Evolutionary conservation across 2,329 filamentous ascomycete genomes (phyloP).

Genomic region (Trichoderma aggressivum): DNA sequence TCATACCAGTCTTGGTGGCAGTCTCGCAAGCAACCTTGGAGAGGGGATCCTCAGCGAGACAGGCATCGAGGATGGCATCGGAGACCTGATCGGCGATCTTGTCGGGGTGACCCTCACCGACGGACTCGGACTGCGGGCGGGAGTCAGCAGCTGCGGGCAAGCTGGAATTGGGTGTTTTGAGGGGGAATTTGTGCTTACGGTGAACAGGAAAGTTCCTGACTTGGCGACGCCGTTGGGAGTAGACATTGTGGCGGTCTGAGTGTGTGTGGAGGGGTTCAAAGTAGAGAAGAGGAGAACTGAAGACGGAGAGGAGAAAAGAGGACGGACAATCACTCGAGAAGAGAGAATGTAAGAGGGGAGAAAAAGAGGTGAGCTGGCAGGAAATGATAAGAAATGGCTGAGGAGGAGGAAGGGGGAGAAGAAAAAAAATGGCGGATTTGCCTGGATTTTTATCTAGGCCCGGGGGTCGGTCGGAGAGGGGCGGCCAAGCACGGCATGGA

Average conservation of each 20-base stretch:
- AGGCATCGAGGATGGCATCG: constrained; percentile 97
- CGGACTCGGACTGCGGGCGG: constrained; percentile 70
- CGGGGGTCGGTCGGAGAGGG: constrained; percentile 7
- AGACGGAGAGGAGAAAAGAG: not conserved
- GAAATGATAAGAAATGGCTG: not conserved
- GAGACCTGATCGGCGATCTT: constrained; percentile 99
- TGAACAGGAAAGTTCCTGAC: constrained; percentile 76
- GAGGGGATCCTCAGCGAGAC: constrained; percentile 87
- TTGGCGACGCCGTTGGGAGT: constrained; percentile 47
- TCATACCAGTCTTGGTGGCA: constrained; percentile 98
- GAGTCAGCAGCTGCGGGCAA: constrained; percentile 24
- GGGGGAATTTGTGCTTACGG: constrained; percentile 46
- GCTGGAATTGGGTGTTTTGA: not conserved
- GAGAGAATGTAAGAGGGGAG: not conserved
- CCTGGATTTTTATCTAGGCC: constrained; percentile 2
- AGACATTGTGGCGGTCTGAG: constrained; percentile 53
- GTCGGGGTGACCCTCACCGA: constrained; percentile 88
- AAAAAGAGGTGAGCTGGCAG: not conserved
- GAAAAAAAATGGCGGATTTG: constrained; percentile 8
- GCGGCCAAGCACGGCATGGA: constrained; percentile 11
- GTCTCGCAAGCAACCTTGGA: constrained; percentile 99
- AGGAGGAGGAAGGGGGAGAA: not conserved
- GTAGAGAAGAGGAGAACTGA: constrained; percentile 23
- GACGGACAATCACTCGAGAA: not conserved
- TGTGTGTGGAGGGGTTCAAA: constrained; percentile 20